Conservation (phyloP, 192 early-diverging fungal genomes). For the Entomortierella lignicola region DNA sequence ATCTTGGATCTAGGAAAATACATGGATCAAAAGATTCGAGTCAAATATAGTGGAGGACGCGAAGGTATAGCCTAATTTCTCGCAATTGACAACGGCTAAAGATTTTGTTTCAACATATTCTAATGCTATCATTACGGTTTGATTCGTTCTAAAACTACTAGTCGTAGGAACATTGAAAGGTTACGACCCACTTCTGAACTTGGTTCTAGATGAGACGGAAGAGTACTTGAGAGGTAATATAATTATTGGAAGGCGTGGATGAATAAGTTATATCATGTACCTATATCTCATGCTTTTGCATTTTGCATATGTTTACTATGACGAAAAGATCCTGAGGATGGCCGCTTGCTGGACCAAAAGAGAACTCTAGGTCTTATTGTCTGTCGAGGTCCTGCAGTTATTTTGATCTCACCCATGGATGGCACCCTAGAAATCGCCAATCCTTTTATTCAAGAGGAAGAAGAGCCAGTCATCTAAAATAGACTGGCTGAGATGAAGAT, state of each 20-base stretch:
- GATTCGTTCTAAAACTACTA: constrained; percentile 39
- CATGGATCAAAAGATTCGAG: constrained; percentile 90
- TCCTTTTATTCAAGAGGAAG: constrained; percentile 73
- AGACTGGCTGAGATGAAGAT: no score
- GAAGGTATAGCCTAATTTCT: constrained; percentile 92
- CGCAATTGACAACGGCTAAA: no score
- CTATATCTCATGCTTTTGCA: not conserved
- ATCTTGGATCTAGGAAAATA: constrained; percentile 96
- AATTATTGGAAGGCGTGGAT: constrained; percentile 48
- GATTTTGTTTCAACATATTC: not conserved
- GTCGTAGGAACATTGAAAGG: constrained; percentile 93
- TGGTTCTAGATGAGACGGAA: constrained; percentile 93
- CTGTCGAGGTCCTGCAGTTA: constrained; percentile 89
- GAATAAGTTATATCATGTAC: not conserved
- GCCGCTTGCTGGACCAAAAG: constrained; percentile 60
- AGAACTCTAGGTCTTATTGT: constrained; percentile 89
- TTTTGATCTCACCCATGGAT: constrained; percentile 91
- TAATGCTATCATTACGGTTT: not conserved
- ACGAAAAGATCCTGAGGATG: constrained; percentile 56
- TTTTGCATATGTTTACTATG: not conserved
- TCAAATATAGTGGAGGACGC: constrained; percentile 93
- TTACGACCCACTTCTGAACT: constrained; percentile 91
- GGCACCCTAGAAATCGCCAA: constrained; percentile 93
- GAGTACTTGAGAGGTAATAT: constrained; percentile 81
- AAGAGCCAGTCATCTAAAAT: constrained; percentile 34